phyloP scores from a whole-genome alignment of 495 filamentous ascomycete genomes.

The Hypoxylon cercidicola region DNA sequence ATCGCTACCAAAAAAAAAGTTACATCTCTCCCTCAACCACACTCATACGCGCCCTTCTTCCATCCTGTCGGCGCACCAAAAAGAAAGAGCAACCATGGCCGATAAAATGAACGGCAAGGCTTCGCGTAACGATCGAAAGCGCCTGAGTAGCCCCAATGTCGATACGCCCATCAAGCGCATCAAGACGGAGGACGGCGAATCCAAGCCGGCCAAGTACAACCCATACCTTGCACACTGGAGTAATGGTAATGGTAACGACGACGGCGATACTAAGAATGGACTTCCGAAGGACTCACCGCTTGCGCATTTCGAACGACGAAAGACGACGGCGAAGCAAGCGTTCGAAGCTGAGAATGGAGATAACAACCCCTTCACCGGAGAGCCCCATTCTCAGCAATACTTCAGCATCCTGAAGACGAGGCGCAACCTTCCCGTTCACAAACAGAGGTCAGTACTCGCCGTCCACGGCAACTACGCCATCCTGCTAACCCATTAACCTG shows the following conservation, averaged over 20 bases:
- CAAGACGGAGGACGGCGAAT: slow-evolving; percentile 46
- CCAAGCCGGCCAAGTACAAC: slow-evolving; percentile 64
- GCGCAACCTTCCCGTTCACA: slow-evolving; percentile 87
- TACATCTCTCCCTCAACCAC: background rate
- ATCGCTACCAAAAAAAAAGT: background rate
- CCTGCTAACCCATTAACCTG: slow-evolving; percentile 14
- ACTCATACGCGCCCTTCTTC: background rate
- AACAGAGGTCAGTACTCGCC: slow-evolving; percentile 73
- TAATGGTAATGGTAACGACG: slow-evolving; percentile 59
- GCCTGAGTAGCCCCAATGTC: slow-evolving; percentile 32
- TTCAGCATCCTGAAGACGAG: slow-evolving; percentile 86
- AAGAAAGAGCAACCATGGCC: slow-evolving; percentile 6
- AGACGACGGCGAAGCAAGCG: slow-evolving; percentile 81
- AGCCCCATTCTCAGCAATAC: slow-evolving; percentile 81
- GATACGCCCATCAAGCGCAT: slow-evolving; percentile 41
- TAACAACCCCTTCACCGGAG: slow-evolving; percentile 83
- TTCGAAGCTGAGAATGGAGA: slow-evolving; percentile 80
- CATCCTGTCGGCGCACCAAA: background rate
- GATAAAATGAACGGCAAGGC: slow-evolving; percentile 6
- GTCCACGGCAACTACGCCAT: background rate
- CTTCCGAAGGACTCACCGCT: slow-evolving; percentile 55
- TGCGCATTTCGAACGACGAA: slow-evolving; percentile 78
- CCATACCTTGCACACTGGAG: slow-evolving; percentile 94
- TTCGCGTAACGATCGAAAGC: slow-evolving; percentile 37
- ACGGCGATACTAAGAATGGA: slow-evolving; percentile 57